phyloP scores from a whole-genome alignment of 805 yeast genomes.

The Isabelozyma rhagii region DNA sequence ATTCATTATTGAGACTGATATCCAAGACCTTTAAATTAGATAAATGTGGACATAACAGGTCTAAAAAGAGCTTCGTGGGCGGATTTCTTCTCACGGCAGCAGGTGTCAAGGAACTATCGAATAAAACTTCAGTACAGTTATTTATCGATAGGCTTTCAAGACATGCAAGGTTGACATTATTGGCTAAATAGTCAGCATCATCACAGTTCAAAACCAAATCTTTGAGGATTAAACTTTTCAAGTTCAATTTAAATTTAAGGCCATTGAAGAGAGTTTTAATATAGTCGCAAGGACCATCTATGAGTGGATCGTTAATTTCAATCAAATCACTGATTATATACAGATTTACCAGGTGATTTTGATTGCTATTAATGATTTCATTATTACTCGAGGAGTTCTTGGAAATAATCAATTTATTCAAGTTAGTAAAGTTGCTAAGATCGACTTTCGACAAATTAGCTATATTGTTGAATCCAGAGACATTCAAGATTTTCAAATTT shows the following conservation, averaged over 20 bases:
- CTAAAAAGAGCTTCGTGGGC: constrained; percentile 5
- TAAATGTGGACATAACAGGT: constrained; percentile 4
- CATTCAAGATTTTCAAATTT: constrained; percentile 9
- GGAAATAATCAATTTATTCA: constrained; percentile 13
- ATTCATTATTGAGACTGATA: constrained; percentile 9
- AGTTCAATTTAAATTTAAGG: neutral
- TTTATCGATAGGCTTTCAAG: constrained; percentile 5
- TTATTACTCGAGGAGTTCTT: constrained; percentile 1
- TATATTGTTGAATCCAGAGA: constrained; percentile 10
- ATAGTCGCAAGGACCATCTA: neutral
- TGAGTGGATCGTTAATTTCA: neutral
- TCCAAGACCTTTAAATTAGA: constrained; percentile 2
- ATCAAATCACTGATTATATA: neutral
- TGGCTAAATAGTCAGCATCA: constrained; percentile 6
- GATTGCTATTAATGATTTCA: neutral
- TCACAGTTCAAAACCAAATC: constrained; percentile 4
- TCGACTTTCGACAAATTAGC: constrained; percentile 4
- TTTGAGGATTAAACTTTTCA: constrained; percentile 5
- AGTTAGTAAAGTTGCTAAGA: constrained; percentile 7
- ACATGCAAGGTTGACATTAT: constrained; percentile 1
- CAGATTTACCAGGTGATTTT: neutral
- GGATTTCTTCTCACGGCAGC: constrained; percentile 8
- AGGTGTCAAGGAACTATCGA: neutral
- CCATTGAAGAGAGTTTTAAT: neutral
- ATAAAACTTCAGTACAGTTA: constrained; percentile 10